Evolutionary conservation across 805 yeast genomes (phyloP).

Genomic region (Ogataea naganishii): DNA sequence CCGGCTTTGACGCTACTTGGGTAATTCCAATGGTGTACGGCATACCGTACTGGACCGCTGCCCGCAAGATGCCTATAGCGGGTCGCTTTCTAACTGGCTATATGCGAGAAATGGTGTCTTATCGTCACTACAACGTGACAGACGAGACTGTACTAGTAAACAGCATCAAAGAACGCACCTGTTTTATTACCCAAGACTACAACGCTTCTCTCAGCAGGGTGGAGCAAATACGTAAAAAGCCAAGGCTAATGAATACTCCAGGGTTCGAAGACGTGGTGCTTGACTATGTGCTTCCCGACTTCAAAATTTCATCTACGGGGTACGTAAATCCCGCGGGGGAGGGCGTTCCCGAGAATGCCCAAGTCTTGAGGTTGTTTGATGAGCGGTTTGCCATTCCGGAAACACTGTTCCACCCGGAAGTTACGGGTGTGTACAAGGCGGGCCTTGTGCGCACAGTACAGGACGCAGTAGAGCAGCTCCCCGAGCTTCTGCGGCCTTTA

Average conservation of each 20-base stretch:
- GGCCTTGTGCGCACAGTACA: conserved; percentile 68
- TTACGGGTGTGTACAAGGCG: conserved; percentile 66
- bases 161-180: conserved; percentile 72
- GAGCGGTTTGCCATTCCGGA: conserved; percentile 90
- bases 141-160: conserved; percentile 84
- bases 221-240: conserved; percentile 14
- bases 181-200: conserved; percentile 61
- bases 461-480: conserved; percentile 60
- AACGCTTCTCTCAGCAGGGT: conserved; percentile 17
- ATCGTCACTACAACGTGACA: conserved; percentile 85
- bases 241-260: conserved; percentile 11
- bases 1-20: conserved; percentile 85
- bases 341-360: conserved; percentile 36
- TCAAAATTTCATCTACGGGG: conserved; percentile 72
- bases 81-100: conserved; percentile 81
- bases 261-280: conserved; percentile 30
- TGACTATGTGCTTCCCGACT: conserved; percentile 83
- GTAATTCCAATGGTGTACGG: conserved; percentile 79
- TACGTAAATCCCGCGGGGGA: conserved; percentile 32
- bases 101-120: conserved; percentile 76
- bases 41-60: conserved; percentile 65
- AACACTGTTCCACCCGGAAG: conserved; percentile 75
- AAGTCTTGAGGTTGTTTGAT: conserved; percentile 61
- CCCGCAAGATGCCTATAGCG: conserved; percentile 73
- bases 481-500: conserved; percentile 66